phyloP scores from a whole-genome alignment of 208 protist genomes.

The Trypanosoma boissoni region DNA sequence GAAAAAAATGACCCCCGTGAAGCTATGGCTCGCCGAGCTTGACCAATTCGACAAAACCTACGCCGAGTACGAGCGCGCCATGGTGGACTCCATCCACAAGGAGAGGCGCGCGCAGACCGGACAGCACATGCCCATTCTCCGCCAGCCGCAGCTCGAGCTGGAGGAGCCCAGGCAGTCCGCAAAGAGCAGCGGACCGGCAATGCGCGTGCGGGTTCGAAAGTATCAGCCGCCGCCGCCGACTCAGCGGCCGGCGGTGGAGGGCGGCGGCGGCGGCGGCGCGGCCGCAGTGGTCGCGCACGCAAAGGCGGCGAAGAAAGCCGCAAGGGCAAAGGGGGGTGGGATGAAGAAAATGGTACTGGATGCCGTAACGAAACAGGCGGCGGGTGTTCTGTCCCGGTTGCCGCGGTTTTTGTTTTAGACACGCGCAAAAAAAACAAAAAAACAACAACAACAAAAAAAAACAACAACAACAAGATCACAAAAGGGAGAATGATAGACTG shows the following conservation, averaged over 20 bases:
- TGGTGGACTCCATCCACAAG: slow-evolving; percentile 70
- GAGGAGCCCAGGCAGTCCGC: slow-evolving; percentile 35
- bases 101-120: slow-evolving; percentile 65
- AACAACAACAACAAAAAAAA: not conserved
- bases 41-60: slow-evolving; percentile 87
- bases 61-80: slow-evolving; percentile 68
- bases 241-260: slow-evolving; percentile 29
- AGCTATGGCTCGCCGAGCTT: slow-evolving; percentile 89
- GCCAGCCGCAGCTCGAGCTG: slow-evolving; percentile 54
- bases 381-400: slow-evolving; percentile 42
- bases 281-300: slow-evolving; percentile 11
- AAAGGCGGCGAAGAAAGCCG: slow-evolving; percentile 28
- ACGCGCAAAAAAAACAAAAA: not conserved
- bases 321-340: slow-evolving; percentile 13
- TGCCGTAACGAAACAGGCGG: slow-evolving; percentile 42
- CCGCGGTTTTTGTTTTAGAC: slow-evolving; percentile 49
- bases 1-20: slow-evolving; percentile 74
- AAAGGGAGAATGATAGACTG: too few species aligned
- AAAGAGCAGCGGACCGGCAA: slow-evolving; percentile 11
- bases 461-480: not conserved
- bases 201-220: slow-evolving; percentile 61
- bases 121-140: slow-evolving; percentile 44
- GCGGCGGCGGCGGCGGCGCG: slow-evolving; percentile 15
- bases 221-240: slow-evolving; percentile 58
- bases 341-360: slow-evolving; percentile 54